phyloP scores from a whole-genome alignment of 345 rosid genomes.

The Aurinia saxatilis region DNA sequence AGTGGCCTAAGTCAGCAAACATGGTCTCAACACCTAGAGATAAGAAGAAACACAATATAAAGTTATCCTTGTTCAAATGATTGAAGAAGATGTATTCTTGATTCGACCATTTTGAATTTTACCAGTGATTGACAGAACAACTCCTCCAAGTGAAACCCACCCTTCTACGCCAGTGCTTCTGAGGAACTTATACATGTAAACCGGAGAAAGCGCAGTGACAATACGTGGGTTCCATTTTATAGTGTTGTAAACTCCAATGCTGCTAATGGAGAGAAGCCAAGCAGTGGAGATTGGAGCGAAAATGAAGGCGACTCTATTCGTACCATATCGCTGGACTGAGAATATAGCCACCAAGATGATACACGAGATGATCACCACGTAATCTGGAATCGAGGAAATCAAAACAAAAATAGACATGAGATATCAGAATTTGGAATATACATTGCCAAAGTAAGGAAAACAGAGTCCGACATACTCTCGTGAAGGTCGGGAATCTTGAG shows the following conservation, averaged over 20 bases:
- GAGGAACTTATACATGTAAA: slow-evolving; percentile 70
- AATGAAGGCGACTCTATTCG: slow-evolving; percentile 69
- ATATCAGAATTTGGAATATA: neutral
- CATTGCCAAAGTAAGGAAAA: neutral
- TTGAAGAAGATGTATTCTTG: neutral
- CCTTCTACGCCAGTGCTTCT: slow-evolving; percentile 64
- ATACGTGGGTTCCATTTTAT: slow-evolving; percentile 67
- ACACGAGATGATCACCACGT: slow-evolving; percentile 58
- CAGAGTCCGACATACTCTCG: slow-evolving; percentile 47
- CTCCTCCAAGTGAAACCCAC: slow-evolving; percentile 87
- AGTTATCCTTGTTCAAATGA: too few species aligned
- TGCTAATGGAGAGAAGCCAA: slow-evolving; percentile 68
- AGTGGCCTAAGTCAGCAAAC: slow-evolving; percentile 87
- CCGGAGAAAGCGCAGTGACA: slow-evolving; percentile 67
- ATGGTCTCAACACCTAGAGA: slow-evolving; percentile 76
- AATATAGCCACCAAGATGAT: slow-evolving; percentile 69
- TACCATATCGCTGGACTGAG: slow-evolving; percentile 78
- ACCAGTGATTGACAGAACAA: slow-evolving; percentile 86
- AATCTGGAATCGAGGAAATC: slow-evolving; percentile 38
- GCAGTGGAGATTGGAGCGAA: slow-evolving; percentile 71
- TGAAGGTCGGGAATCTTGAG: slow-evolving; percentile 55
- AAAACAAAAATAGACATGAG: slow-evolving; percentile 1
- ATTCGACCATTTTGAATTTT: neutral
- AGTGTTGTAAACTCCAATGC: slow-evolving; percentile 71
- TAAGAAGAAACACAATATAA: neutral